phyloP scores from a whole-genome alignment of 164 flowering plant species.

The Vitis riparia region DNA sequence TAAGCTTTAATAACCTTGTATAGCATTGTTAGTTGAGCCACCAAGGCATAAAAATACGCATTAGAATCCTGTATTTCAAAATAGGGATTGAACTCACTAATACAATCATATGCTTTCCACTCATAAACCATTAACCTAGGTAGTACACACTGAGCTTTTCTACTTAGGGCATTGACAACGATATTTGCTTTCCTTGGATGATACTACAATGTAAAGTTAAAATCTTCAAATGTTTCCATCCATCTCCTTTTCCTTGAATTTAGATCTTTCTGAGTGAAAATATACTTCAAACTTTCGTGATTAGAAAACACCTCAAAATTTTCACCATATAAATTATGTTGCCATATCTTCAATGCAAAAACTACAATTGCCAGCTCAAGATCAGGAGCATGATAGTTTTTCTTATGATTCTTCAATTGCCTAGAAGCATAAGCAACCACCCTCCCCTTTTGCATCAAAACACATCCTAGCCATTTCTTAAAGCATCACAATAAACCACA shows the following conservation, averaged over 20 bases:
- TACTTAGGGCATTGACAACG: no score
- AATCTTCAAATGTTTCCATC: no score
- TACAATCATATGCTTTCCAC: conserved; percentile 8
- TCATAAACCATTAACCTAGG: conserved; percentile 5
- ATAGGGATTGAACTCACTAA: conserved; percentile 4
- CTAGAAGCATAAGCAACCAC: conserved; percentile 9
- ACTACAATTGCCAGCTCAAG: conserved; percentile 6
- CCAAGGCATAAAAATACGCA: no score
- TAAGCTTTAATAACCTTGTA: no score
- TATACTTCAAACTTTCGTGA: no score
- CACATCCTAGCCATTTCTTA: conserved; percentile 1
- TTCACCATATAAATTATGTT: not conserved
- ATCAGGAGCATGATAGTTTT: conserved; percentile 14
- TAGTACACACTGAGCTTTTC: not conserved
- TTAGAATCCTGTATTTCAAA: no score
- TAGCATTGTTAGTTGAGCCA: no score
- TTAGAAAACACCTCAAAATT: no score
- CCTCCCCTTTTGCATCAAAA: conserved; percentile 7
- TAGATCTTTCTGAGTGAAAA: no score
- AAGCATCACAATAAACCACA: conserved; percentile 8
- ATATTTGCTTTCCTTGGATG: no score
- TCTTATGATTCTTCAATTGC: conserved; percentile 11
- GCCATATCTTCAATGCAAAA: conserved; percentile 3
- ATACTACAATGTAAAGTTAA: no score
- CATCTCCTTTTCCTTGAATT: no score